Conservation (phyloP, 306 rosid species). For the Oxytropis ochrocephala region DNA sequence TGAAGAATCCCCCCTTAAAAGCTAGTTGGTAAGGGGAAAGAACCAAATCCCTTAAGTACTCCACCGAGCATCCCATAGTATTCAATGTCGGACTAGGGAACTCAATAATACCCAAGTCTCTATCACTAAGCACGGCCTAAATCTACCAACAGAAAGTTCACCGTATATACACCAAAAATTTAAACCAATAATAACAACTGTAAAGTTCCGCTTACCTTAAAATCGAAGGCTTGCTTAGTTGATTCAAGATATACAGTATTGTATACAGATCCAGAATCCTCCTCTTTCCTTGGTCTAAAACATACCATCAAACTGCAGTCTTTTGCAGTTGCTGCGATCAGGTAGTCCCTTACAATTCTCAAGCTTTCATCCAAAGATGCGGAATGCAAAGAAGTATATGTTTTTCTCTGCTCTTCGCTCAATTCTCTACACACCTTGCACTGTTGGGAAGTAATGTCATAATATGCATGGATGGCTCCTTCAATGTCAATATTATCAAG, state of each 20-base stretch:
- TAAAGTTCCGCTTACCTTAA: slow-evolving; percentile 47
- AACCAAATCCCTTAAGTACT: too few species aligned
- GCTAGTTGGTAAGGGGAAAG: too few species aligned
- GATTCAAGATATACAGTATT: slow-evolving; percentile 54
- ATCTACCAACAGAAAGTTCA: neutral
- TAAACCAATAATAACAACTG: slow-evolving; percentile 7
- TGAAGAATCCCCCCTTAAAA: too few species aligned
- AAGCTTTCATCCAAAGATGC: slow-evolving; percentile 70
- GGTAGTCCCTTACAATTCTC: slow-evolving; percentile 72
- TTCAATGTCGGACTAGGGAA: too few species aligned
- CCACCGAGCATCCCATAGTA: neutral
- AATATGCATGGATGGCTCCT: slow-evolving; percentile 88
- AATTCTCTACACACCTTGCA: slow-evolving; percentile 62
- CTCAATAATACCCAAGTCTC: too few species aligned
- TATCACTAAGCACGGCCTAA: neutral
- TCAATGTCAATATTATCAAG: slow-evolving; percentile 81
- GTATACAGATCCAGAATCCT: slow-evolving; percentile 35
- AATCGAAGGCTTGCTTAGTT: slow-evolving; percentile 64
- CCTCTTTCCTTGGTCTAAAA: slow-evolving; percentile 58
- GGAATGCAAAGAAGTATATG: slow-evolving; percentile 59
- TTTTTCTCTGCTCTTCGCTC: slow-evolving; percentile 48
- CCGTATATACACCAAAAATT: neutral
- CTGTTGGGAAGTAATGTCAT: slow-evolving; percentile 61
- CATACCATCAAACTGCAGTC: slow-evolving; percentile 94
- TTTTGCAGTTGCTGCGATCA: slow-evolving; percentile 84